Evolutionary conservation across 2,329 filamentous ascomycete genomes (phyloP).

Genomic region (Alternaria arborescens): DNA sequence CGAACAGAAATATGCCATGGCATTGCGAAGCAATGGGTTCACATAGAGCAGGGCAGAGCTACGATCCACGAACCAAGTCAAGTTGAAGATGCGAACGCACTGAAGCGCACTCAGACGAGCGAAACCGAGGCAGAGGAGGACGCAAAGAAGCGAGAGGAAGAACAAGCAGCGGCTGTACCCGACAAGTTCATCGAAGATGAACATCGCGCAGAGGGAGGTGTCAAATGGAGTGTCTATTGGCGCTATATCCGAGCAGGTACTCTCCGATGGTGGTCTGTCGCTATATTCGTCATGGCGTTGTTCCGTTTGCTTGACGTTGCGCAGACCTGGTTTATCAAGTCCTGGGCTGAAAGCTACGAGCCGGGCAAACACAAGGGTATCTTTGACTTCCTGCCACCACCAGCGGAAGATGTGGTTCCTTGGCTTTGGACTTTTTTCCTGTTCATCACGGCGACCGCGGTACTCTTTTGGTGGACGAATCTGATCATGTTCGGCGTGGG

Average conservation of each 20-base stretch:
- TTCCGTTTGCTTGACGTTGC: conserved; percentile 72
- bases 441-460: conserved; percentile 56
- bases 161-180: conserved; percentile 63
- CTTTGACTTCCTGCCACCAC: conserved; percentile 67
- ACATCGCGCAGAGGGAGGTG: conserved; percentile 75
- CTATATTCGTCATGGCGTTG: conserved; percentile 69
- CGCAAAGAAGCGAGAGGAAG: conserved; percentile 45
- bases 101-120: conserved; percentile 51
- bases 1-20: conserved; percentile 74
- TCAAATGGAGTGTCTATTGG: conserved; percentile 81
- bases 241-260: conserved; percentile 84
- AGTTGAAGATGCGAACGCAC: conserved; percentile 55
- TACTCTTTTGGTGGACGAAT: conserved; percentile 66
- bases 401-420: conserved; percentile 70
- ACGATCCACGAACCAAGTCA: conserved; percentile 52
- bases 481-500: conserved; percentile 78
- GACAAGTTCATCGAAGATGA: conserved; percentile 85
- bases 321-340: conserved; percentile 83
- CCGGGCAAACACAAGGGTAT: conserved; percentile 36
- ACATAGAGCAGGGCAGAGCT: conserved; percentile 70
- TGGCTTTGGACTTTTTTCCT: conserved; percentile 78
- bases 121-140: conserved; percentile 49
- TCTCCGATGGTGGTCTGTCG: conserved; percentile 73
- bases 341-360: conserved; percentile 82
- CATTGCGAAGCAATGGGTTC: conserved; percentile 77